phyloP scores from a whole-genome alignment of 1,139 yeast species.

The Protomyces arabidopsidicola region DNA sequence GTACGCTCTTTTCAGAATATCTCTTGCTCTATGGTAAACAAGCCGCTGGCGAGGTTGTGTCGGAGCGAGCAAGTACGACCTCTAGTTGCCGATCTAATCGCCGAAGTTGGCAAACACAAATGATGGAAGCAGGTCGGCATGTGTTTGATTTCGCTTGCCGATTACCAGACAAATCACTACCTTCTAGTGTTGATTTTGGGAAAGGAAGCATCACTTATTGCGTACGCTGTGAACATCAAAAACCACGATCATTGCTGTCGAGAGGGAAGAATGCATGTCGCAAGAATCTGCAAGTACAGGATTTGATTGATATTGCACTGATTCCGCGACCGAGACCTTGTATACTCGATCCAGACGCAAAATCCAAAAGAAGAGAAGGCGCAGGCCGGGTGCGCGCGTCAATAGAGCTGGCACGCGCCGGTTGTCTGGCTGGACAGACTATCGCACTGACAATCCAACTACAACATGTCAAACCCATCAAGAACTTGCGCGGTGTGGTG shows the following conservation, averaged over 20 bases:
- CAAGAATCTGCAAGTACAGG: conserved; percentile 55
- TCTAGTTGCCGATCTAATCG: neutral
- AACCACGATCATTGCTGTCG: conserved; percentile 36
- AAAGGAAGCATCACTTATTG: conserved; percentile 73
- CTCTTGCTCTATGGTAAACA: conserved; percentile 3
- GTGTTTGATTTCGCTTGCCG: conserved; percentile 78
- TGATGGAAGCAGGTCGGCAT: conserved; percentile 70
- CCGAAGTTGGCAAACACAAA: neutral
- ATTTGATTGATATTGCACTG: conserved; percentile 67
- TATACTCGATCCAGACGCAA: conserved; percentile 5
- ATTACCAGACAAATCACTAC: conserved; percentile 65
- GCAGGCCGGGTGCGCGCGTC: conserved; percentile 4
- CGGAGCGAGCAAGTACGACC: neutral
- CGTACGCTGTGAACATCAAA: conserved; percentile 53
- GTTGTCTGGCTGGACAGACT: conserved; percentile 17
- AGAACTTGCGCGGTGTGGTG: conserved; percentile 70
- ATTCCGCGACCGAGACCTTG: conserved; percentile 51
- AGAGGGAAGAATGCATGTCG: conserved; percentile 33
- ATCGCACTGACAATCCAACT: conserved; percentile 39
- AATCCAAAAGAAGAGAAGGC: conserved; percentile 1
- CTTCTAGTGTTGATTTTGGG: conserved; percentile 75
- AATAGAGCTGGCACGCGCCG: conserved; percentile 8
- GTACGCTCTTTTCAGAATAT: conserved; percentile 1
- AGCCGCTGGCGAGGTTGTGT: neutral
- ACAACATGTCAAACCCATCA: conserved; percentile 64